A percentile compares a stretch with the other conserved stretches of the same genome.
Evolutionary conservation across 1,284 basidiomycete genomes (phyloP).

Genomic region (Irpex sp.): DNA sequence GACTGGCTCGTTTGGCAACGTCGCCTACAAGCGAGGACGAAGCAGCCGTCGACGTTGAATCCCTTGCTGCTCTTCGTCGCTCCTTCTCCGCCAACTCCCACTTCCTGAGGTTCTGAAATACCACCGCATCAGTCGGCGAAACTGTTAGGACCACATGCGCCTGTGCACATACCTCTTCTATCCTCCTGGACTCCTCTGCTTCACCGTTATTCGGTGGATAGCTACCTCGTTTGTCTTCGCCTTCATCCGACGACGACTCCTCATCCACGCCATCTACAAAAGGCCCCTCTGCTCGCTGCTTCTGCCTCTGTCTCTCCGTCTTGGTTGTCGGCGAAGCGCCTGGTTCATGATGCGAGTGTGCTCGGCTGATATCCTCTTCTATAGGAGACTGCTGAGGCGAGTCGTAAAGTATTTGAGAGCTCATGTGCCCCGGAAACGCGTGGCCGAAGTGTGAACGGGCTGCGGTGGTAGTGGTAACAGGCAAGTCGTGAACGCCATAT

Average conservation of each 20-base stretch:
- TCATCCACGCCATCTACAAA: slow-evolving; percentile 8
- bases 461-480: slow-evolving; percentile 1
- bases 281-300: slow-evolving; percentile 13
- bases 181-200: slow-evolving; percentile 57
- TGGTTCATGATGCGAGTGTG: slow-evolving; percentile 26
- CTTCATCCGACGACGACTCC: slow-evolving; percentile 20
- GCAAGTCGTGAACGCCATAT: slow-evolving; percentile 1
- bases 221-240: slow-evolving; percentile 25
- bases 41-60: slow-evolving; percentile 33
- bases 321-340: slow-evolving; percentile 1
- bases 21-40: slow-evolving; percentile 48
- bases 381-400: slow-evolving; percentile 37
- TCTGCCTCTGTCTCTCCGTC: slow-evolving; percentile 13
- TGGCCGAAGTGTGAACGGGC: background rate
- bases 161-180: slow-evolving; percentile 57
- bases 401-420: slow-evolving; percentile 22
- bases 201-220: slow-evolving; percentile 70
- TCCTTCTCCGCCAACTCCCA: slow-evolving; percentile 75
- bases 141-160: background rate
- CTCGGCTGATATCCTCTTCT: slow-evolving; percentile 43
- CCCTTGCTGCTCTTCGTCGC: slow-evolving; percentile 61
- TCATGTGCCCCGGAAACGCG: slow-evolving; percentile 15
- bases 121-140: background rate
- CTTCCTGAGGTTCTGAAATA: slow-evolving; percentile 52
- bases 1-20: slow-evolving; percentile 52